Conservation (phyloP, 805 yeast species). For the Candida arabinofermentans region DNA sequence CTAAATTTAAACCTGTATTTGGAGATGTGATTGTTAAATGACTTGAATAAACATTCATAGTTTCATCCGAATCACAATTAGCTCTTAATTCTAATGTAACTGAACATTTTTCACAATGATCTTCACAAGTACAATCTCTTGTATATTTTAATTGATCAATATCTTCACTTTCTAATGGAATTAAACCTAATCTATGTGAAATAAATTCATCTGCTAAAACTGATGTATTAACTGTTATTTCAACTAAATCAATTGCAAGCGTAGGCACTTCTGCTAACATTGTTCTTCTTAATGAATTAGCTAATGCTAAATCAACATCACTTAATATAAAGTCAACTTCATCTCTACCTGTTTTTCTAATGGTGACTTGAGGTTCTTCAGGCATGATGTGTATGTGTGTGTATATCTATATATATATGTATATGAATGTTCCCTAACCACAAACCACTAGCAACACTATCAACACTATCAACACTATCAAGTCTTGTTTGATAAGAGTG, state of each 20-base stretch:
- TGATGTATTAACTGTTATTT: slow-evolving; percentile 86
- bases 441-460: slow-evolving; percentile 1
- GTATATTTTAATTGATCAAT: slow-evolving; percentile 83
- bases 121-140: slow-evolving; percentile 97
- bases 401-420: not conserved
- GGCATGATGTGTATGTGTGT: slow-evolving; percentile 12
- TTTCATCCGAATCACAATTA: slow-evolving; percentile 77
- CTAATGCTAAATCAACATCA: slow-evolving; percentile 84
- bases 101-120: slow-evolving; percentile 92
- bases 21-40: slow-evolving; percentile 51
- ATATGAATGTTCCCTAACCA: not conserved
- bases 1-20: slow-evolving; percentile 41
- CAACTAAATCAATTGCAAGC: slow-evolving; percentile 92
- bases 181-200: slow-evolving; percentile 88
- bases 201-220: slow-evolving; percentile 96
- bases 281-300: slow-evolving; percentile 86
- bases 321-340: slow-evolving; percentile 86
- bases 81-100: slow-evolving; percentile 85
- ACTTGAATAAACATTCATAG: slow-evolving; percentile 85
- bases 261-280: slow-evolving; percentile 98
- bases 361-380: slow-evolving; percentile 76
- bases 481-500: too few relatives aligned
- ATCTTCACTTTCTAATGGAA: slow-evolving; percentile 82
- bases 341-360: slow-evolving; percentile 80
- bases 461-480: too few relatives aligned